Conservation (phyloP, 495 filamentous ascomycete species). For the Chaetomium fimeti region DNA sequence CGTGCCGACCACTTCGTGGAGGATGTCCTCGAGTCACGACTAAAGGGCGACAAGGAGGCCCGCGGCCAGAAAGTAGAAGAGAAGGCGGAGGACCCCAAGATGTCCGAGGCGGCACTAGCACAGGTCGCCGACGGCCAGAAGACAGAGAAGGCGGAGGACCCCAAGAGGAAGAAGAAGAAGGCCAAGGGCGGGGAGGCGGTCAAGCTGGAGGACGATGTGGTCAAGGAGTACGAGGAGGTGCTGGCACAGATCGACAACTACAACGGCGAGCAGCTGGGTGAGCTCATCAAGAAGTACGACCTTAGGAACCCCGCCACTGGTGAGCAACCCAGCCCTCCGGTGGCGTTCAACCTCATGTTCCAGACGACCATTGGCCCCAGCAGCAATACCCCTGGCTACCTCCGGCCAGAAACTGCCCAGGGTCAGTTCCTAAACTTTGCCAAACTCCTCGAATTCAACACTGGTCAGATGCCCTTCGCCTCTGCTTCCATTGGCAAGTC, state of each 20-base stretch:
- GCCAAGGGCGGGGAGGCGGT: conserved; percentile 57
- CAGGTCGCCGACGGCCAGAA: conserved; percentile 70
- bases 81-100: conserved; percentile 56
- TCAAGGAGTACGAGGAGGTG: conserved; percentile 67
- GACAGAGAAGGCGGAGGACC: conserved; percentile 59
- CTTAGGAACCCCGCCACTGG: conserved; percentile 65
- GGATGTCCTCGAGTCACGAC: conserved; percentile 78
- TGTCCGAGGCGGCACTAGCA: conserved; percentile 15
- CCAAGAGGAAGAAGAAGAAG: conserved; percentile 55
- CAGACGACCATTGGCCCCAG: conserved; percentile 69
- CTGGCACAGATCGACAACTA: conserved; percentile 78
- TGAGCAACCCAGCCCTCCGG: conserved; percentile 58
- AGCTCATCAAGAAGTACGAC: conserved; percentile 69
- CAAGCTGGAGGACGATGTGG: conserved; percentile 65
- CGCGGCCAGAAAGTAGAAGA: conserved; percentile 68
- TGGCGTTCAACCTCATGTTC: conserved; percentile 81
- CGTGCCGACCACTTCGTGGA: conserved; percentile 94
- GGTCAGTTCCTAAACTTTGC: conserved; percentile 73
- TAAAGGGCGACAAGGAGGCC: conserved; percentile 79
- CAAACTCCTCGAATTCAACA: conserved; percentile 77
- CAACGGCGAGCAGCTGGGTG: conserved; percentile 65
- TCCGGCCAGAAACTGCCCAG: conserved; percentile 73
- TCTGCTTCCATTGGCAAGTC: conserved; percentile 76
- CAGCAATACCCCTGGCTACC: conserved; percentile 56
- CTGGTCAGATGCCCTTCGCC: conserved; percentile 70